phyloP scores from a whole-genome alignment of 177 flowering plant genomes.

The Telopea speciosissima region DNA sequence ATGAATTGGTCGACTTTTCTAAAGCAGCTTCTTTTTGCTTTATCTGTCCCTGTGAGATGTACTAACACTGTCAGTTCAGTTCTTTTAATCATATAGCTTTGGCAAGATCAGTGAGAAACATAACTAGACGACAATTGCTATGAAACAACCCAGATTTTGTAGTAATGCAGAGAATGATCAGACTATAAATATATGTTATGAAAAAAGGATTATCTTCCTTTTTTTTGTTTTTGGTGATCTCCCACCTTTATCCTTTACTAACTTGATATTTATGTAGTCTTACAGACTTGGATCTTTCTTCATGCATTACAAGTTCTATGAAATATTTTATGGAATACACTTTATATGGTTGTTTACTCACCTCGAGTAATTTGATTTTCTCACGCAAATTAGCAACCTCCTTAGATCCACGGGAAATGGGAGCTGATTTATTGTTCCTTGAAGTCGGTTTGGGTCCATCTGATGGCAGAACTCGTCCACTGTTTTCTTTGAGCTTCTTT shows the following conservation, averaged over 20 bases:
- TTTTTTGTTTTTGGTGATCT: not conserved
- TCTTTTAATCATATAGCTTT: not conserved
- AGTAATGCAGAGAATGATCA: not conserved
- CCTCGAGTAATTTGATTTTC: slow-evolving; percentile 78
- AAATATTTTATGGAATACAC: not conserved
- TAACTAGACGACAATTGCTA: not conserved
- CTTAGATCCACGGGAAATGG: slow-evolving; percentile 36
- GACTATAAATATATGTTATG: too few relatives aligned
- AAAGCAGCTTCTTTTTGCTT: slow-evolving; percentile 59
- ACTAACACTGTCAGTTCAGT: slow-evolving; percentile 6
- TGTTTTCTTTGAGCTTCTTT: slow-evolving; percentile 58
- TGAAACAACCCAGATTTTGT: not conserved
- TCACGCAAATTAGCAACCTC: slow-evolving; percentile 54
- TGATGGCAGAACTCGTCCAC: slow-evolving; percentile 18
- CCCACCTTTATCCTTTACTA: too few relatives aligned
- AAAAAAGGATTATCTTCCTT: too few relatives aligned
- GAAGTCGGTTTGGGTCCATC: slow-evolving; percentile 33
- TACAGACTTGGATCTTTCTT: not conserved
- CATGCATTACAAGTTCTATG: not conserved
- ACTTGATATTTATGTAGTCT: too few relatives aligned
- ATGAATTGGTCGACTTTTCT: slow-evolving; percentile 46
- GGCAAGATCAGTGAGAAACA: not conserved
- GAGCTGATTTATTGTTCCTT: slow-evolving; percentile 32
- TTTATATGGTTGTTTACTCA: slow-evolving; percentile 19
- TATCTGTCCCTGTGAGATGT: slow-evolving; percentile 54